Evolutionary conservation across 805 yeast genomes (phyloP), one percentile per base, ranked within the genome.

Genomic region (Metschnikowia anglica): DNA sequence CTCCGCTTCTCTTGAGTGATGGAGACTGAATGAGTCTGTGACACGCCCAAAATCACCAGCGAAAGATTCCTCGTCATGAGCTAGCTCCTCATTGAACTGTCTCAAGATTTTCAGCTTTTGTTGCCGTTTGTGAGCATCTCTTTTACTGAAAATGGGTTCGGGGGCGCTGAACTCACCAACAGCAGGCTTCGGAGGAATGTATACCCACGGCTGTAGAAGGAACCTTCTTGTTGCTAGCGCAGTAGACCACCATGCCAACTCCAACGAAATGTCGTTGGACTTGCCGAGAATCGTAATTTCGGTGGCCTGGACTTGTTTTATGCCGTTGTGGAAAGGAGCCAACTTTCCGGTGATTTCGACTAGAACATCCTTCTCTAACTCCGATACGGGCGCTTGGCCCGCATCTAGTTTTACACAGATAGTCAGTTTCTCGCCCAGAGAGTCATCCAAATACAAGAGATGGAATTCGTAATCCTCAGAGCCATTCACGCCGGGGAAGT

Each of bases 61-160:
- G 9, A 12, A 5, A 19, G 35, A 19, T 12, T 2, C 37, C 16
- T 12, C 4, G 6, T 8, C 13, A 10, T 17, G 13, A 8, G 10
- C 29, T 17, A 13, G 12, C 17, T 26, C 11, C 9, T 26, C 24
- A 5, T 16, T 10, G n/a, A 19, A n/a, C 16, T 20, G 21, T 9
- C 9, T 15, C 15, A 39, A 27, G n/a, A 37, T 31, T 6, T 24
- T 20, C 96, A 1, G 97, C 96, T 48, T 70, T 73, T 1, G 97
- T 96, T 5, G 72, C 62, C 12, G 85, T 79, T 5, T 96, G 87
- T 56, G 89, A 95, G 15, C 88, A 70, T 12, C 90, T 76, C 60
- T 89, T 96, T 65, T 96, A 87, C 5, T 96, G 86, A 29, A 89
- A 76, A 36, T 89, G 88, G 26, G 58, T 61, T 24, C 58, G 60